A percentile compares a stretch with the other conserved stretches of the same genome.
Conservation (phyloP, 768 basidiomycete species). For the Russula foetens region DNA sequence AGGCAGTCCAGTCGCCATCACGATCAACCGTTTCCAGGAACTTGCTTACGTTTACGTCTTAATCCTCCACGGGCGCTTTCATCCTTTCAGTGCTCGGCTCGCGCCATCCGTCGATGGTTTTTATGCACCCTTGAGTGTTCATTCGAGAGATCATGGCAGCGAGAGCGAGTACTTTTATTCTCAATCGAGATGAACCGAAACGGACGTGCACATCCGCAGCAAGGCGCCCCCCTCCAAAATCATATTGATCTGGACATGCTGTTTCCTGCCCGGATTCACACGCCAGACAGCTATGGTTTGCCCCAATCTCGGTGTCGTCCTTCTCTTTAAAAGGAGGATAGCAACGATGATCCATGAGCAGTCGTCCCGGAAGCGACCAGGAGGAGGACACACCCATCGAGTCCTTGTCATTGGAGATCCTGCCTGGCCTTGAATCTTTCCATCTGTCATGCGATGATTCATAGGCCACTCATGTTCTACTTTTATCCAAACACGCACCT, state of each 20-base stretch:
- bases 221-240: neutral
- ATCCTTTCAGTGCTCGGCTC: neutral
- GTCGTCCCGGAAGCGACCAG: constrained; percentile 6
- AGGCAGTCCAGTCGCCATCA: neutral
- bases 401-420: constrained; percentile 10
- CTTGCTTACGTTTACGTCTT: constrained; percentile 9
- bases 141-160: neutral
- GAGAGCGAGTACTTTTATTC: neutral
- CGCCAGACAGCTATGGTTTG: constrained; percentile 4
- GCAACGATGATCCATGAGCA: constrained; percentile 9
- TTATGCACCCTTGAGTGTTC: neutral
- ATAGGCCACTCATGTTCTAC: constrained; percentile 8
- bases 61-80: neutral
- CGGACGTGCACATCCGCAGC: neutral
- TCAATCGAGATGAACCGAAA: neutral
- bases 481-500: constrained; percentile 4
- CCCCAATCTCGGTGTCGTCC: neutral
- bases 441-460: constrained; percentile 11
- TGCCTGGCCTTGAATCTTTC: constrained; percentile 1
- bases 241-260: neutral
- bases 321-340: constrained; percentile 13
- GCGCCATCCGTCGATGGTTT: neutral
- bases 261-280: constrained; percentile 3
- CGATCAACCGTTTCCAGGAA: constrained; percentile 2
- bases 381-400: constrained; percentile 9